Conservation (phyloP, 345 rosid species). For the Schrenkiella parvula region DNA sequence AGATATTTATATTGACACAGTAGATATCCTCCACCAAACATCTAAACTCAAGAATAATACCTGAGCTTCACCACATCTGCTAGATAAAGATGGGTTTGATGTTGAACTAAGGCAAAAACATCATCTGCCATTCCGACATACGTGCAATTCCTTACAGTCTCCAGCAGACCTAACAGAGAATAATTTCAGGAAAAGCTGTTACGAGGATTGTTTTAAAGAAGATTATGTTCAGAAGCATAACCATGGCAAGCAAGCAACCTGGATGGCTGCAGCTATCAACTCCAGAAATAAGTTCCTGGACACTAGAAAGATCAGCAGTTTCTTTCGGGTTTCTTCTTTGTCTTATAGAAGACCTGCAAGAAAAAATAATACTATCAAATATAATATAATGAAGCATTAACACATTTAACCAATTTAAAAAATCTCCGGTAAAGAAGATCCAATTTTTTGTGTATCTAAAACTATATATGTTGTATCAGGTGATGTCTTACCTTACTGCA, state of each 20-base stretch:
- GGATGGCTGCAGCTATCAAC: conserved; percentile 64
- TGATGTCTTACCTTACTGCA: conserved; percentile 58
- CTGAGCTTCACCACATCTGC: conserved; percentile 86
- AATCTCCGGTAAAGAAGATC: neutral
- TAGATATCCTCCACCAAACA: neutral
- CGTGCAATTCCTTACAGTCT: conserved; percentile 66
- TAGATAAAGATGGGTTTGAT: conserved; percentile 77
- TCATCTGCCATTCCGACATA: conserved; percentile 98
- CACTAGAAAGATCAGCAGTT: conserved; percentile 89
- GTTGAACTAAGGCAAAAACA: conserved; percentile 82
- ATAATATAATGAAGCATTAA: neutral
- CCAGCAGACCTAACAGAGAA: conserved; percentile 62
- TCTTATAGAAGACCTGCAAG: conserved; percentile 62
- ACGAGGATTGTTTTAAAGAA: neutral
- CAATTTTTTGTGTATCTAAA: neutral
- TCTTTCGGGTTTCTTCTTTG: conserved; percentile 91
- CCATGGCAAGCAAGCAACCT: conserved; percentile 38
- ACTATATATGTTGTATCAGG: neutral
- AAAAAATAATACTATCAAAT: neutral
- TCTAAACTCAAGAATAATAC: conserved; percentile 35
- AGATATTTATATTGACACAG: neutral
- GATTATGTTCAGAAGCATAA: neutral
- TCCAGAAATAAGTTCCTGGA: conserved; percentile 71
- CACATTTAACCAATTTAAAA: neutral
- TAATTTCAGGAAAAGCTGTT: neutral